Evolutionary conservation across 495 filamentous ascomycete genomes (phyloP).

Genomic region (Daldinia childiae): DNA sequence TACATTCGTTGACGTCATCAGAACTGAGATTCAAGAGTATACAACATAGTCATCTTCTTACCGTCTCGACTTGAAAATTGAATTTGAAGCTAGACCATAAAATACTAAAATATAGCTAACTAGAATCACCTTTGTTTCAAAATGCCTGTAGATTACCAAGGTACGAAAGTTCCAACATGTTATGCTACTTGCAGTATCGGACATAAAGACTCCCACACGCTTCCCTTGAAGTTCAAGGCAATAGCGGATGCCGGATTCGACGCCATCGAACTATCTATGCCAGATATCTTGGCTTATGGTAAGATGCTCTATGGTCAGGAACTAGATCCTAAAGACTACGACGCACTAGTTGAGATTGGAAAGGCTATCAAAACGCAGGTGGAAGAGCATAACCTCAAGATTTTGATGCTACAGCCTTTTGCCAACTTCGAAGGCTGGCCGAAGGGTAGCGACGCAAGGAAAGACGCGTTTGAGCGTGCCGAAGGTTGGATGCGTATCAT

Average conservation of each 20-base stretch:
- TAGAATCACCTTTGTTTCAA: not conserved
- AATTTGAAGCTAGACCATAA: not conserved
- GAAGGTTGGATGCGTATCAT: constrained; percentile 78
- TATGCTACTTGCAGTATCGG: constrained; percentile 75
- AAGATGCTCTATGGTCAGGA: constrained; percentile 58
- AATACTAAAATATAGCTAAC: not conserved
- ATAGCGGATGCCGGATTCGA: constrained; percentile 73
- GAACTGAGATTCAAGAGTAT: not conserved
- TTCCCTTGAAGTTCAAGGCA: constrained; percentile 72
- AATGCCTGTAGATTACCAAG: constrained; percentile 44
- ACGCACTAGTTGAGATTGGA: constrained; percentile 61
- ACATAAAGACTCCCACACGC: constrained; percentile 57
- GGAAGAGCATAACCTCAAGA: constrained; percentile 60
- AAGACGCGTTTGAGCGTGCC: constrained; percentile 72
- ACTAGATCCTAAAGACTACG: constrained; percentile 65
- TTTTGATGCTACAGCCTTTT: constrained; percentile 84
- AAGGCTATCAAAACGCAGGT: constrained; percentile 63
- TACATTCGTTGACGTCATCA: constrained; percentile 41
- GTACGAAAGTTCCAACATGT: constrained; percentile 62
- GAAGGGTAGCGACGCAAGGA: constrained; percentile 62
- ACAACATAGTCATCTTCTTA: not conserved
- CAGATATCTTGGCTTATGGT: constrained; percentile 75
- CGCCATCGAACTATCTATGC: constrained; percentile 79
- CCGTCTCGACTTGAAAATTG: not conserved
- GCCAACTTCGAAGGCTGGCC: constrained; percentile 83